These are phyloP conservation scores for Lachnellula hyalina DNA, from an alignment of 2,329 filamentous ascomycete genomes.

Conservation along the genomic window DNA sequence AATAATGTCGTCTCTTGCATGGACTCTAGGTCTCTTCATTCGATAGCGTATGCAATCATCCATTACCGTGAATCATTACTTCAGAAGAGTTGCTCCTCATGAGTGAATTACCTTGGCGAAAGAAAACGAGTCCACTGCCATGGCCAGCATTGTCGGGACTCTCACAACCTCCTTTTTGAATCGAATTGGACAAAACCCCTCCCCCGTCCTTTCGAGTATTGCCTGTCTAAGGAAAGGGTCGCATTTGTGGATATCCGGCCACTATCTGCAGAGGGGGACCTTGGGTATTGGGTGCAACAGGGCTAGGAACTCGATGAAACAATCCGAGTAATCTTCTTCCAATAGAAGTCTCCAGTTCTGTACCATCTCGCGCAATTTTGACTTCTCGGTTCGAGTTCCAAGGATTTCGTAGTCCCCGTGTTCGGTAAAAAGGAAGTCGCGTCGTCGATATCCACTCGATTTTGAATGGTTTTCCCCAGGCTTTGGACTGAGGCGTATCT, in stretches of 20 bases:
- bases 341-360: constrained; percentile 79
- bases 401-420: constrained; percentile 79
- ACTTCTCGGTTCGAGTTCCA: constrained; percentile 96
- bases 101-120: neutral
- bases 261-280: constrained; percentile 14
- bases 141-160: constrained; percentile 12
- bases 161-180: neutral
- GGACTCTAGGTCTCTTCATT: neutral
- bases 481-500: constrained; percentile 36
- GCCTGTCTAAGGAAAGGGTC: constrained; percentile 13
- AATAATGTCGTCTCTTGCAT: neutral
- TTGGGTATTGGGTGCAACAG: constrained; percentile 18
- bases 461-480: constrained; percentile 87
- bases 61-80: constrained; percentile 8
- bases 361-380: constrained; percentile 92
- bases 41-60: constrained; percentile 3
- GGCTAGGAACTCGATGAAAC: constrained; percentile 55
- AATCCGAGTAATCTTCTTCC: constrained; percentile 72
- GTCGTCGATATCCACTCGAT: constrained; percentile 85
- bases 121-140: neutral
- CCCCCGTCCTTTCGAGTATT: neutral
- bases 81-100: neutral
- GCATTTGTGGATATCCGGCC: constrained; percentile 22
- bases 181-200: no score
- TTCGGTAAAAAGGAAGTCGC: constrained; percentile 81